These are phyloP conservation scores for Leptographium lundbergii DNA, from an alignment of 2,329 filamentous ascomycete genomes.

Conservation along the genomic window DNA sequence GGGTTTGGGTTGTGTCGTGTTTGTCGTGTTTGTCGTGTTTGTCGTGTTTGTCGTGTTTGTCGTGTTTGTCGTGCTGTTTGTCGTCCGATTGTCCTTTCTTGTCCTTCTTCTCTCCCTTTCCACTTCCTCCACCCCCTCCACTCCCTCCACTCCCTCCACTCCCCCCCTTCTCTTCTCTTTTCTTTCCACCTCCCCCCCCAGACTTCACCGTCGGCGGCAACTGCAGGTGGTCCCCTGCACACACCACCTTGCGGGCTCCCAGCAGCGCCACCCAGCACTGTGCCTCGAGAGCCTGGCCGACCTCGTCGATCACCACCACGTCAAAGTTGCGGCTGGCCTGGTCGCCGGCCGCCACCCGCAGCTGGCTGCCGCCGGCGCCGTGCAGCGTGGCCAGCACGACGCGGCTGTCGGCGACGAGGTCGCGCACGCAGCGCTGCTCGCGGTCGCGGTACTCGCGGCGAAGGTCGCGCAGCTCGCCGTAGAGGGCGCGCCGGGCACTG, in stretches of 20 bases:
- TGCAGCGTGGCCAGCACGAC: slow-evolving; percentile 90
- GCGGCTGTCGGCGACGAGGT: slow-evolving; percentile 62
- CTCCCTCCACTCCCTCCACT: too few relatives aligned
- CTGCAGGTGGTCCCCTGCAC: slow-evolving; percentile 90
- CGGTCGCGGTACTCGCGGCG: slow-evolving; percentile 80
- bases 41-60: too few relatives aligned
- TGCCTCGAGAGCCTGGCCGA: slow-evolving; percentile 87
- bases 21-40: background rate
- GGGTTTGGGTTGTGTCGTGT: background rate
- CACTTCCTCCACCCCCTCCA: background rate
- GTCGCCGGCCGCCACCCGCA: slow-evolving; percentile 29
- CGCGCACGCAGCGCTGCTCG: slow-evolving; percentile 68
- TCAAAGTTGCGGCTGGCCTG: slow-evolving; percentile 61
- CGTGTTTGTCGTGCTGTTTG: too few relatives aligned
- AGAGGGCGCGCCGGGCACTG: slow-evolving; percentile 65
- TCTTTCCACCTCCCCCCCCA: background rate
- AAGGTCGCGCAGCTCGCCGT: slow-evolving; percentile 71
- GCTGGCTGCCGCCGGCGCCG: slow-evolving; percentile 75
- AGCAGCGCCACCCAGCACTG: slow-evolving; percentile 93
- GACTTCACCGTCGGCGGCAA: slow-evolving; percentile 92
- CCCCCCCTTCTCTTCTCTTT: background rate
- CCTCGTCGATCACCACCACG: slow-evolving; percentile 91
- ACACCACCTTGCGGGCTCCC: slow-evolving; percentile 68
- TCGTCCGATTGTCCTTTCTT: too few relatives aligned
- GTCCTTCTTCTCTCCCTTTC: background rate